A percentile compares a stretch with the other conserved stretches of the same genome.
Evolutionary conservation across 441 rosid species (phyloP).

Genomic region (Adansonia madagascariensis): DNA sequence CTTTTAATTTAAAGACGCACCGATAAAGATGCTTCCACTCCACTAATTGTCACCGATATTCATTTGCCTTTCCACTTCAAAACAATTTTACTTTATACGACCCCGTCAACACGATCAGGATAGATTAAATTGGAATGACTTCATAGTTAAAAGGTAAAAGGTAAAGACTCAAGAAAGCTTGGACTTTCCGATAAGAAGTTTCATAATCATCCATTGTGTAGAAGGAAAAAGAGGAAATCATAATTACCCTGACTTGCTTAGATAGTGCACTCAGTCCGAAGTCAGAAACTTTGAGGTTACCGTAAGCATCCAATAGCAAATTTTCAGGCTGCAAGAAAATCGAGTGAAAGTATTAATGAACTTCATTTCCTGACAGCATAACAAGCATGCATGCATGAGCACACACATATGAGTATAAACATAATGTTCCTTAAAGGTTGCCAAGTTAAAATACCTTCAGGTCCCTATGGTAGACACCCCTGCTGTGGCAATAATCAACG

Average conservation of each 20-base stretch:
- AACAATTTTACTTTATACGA: neutral
- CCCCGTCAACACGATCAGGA: neutral
- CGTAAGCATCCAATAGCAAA: conserved; percentile 73
- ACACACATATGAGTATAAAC: neutral
- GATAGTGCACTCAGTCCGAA: conserved; percentile 98
- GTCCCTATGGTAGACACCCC: conserved; percentile 97
- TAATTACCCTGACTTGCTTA: conserved; percentile 89
- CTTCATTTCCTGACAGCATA: too few relatives aligned
- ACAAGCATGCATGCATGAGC: too few relatives aligned
- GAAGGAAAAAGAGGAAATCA: neutral
- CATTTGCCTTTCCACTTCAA: neutral
- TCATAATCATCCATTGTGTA: neutral
- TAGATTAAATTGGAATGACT: conserved; percentile 13
- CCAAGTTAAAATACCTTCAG: conserved; percentile 61
- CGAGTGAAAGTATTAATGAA: too few relatives aligned
- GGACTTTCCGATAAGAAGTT: neutral
- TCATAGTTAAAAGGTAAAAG: neutral
- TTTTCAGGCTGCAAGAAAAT: conserved; percentile 78
- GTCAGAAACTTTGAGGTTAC: conserved; percentile 94
- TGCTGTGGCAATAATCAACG: conserved; percentile 94
- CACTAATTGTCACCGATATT: neutral
- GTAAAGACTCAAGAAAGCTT: conserved; percentile 1
- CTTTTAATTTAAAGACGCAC: neutral
- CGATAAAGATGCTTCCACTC: neutral
- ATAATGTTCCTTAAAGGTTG: neutral